Conservation (phyloP, 2,329 filamentous ascomycete species). For the Drechslerella coelobrocha region DNA sequence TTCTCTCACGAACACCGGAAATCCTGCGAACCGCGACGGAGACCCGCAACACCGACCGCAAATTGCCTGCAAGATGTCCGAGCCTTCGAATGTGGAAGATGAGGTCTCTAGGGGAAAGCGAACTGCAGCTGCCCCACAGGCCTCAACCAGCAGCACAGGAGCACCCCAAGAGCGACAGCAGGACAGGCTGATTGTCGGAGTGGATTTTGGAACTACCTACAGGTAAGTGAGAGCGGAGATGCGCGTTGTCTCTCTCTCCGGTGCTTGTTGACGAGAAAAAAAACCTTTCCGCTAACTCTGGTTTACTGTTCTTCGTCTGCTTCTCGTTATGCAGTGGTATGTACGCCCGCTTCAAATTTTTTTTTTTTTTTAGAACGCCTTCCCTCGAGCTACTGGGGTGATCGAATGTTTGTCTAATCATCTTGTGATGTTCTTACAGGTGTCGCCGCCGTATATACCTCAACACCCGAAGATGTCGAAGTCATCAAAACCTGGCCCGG, state of each 20-base stretch:
- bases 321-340: constrained; percentile 30
- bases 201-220: constrained; percentile 67
- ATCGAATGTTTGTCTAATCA: no score
- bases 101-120: constrained; percentile 21
- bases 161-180: constrained; percentile 32
- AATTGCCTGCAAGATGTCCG: constrained; percentile 35
- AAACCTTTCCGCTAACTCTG: constrained; percentile 14
- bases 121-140: constrained; percentile 22
- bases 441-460: constrained; percentile 76
- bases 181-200: constrained; percentile 61
- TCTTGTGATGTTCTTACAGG: constrained; percentile 57
- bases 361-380: no score
- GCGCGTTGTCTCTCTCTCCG: constrained; percentile 1
- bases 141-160: constrained; percentile 10
- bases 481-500: constrained; percentile 87
- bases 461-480: constrained; percentile 78
- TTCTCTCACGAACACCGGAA: constrained; percentile 4
- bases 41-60: constrained; percentile 23
- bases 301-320: constrained; percentile 6
- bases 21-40: constrained; percentile 22
- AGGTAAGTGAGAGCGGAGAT: constrained; percentile 19
- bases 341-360: no score
- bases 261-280: not conserved
- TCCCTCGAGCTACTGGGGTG: not conserved
- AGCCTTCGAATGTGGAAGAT: constrained; percentile 33